Base-by-base conservation (phyloP, 306 rosid genomes). In the Ammopiptanthus mongolicus region DNA sequence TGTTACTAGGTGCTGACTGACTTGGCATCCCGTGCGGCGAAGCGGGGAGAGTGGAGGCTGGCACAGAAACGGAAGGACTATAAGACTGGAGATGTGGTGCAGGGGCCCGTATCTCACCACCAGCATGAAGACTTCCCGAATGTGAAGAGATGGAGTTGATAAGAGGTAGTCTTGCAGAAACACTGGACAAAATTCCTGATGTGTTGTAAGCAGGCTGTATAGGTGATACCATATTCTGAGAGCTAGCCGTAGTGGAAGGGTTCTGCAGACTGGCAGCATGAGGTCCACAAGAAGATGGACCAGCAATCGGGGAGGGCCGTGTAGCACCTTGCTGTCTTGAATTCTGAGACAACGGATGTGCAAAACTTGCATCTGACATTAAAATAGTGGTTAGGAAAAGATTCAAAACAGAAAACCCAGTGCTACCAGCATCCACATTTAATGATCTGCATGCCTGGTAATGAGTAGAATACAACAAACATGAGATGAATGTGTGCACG, bases 21-120 rank as follows among this genome's bases (percentile, higher is more conserved):
- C 46, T 70, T 18, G 79, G 41, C 52, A 79, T 72, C 34, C 78
- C 66, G 5, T 28, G 70, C 3, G 5, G 76, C 71, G 28, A 64
- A 65, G 73, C 15, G 25, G 72, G 84, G 51, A 71, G 84, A 71
- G 46, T 61, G 42, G 74, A 3, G 22, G 71, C 23, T 6, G 78
- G 69, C 63, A 63, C 57, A 47, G 85, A 33, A 47, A 85, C 53
- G 12, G 86, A 37, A 31, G 91, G 82, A 65, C 91, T 78, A 79
- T 55, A 89, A 61, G 89, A 82, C 66, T 79, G 90, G 56, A 87
- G 85, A 84, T 93, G 98, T 6, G 96, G 98, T 42, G 95, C 91
- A 5, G 92, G 95, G 51, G 87, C 75, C 13, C 91, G 96, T 22
- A 88, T 69, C 65, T 73, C 80, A 37, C 84, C 60, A 19, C 82